phyloP scores from a whole-genome alignment of 257 asterid genomes.

The Solanum etuberosum region DNA sequence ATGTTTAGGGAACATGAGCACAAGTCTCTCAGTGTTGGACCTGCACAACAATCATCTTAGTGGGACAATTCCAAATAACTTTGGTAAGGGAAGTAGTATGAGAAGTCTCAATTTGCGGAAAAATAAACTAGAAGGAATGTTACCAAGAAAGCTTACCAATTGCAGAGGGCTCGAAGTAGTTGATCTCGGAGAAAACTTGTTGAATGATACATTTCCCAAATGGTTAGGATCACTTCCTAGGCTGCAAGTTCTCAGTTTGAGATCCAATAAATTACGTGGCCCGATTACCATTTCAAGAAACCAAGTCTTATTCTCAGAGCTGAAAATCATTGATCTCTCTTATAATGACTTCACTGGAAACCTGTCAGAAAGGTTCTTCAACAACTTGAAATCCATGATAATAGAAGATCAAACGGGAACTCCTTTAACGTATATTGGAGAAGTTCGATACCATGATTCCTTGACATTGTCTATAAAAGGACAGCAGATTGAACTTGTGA shows the following conservation, averaged over 20 bases:
- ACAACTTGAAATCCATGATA: conserved; percentile 7
- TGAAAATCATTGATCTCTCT: conserved; percentile 19
- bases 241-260: conserved; percentile 17
- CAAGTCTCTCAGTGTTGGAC: conserved; percentile 4
- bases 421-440: not conserved
- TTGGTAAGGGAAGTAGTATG: conserved; percentile 6
- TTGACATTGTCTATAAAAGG: conserved; percentile 5
- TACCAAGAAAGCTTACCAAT: conserved; percentile 11
- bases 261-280: conserved; percentile 15
- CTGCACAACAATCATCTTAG: not conserved
- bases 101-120: conserved; percentile 6
- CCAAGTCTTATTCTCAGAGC: not conserved
- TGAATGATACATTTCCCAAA: conserved; percentile 20
- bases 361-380: not conserved
- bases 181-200: conserved; percentile 12
- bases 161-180: conserved; percentile 16
- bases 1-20: not conserved
- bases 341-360: conserved; percentile 12
- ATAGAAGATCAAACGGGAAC: not conserved
- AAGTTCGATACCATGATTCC: conserved; percentile 6
- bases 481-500: not conserved
- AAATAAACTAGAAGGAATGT: conserved; percentile 14
- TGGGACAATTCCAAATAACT: conserved; percentile 2
- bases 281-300: not conserved
- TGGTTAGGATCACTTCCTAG: conserved; percentile 13